Base-by-base conservation (phyloP, 2,329 filamentous ascomycete genomes). In the Thermoascus crustaceus region DNA sequence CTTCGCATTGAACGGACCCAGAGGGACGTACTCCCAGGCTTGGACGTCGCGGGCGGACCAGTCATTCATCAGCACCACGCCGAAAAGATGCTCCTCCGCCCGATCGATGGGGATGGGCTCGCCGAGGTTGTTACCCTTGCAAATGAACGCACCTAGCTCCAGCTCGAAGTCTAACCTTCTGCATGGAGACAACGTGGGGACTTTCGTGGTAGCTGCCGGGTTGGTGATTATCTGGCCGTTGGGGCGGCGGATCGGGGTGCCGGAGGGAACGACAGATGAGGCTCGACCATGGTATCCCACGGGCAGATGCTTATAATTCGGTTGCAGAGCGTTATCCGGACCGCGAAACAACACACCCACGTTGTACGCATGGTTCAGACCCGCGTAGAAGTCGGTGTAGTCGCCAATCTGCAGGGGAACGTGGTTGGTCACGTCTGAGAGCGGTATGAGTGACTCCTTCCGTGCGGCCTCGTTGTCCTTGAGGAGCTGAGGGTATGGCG, bases 21-120 rank as follows among this genome's bases (percentile, higher is more conserved):
- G 64, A 0, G 85, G 85, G 6, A 88, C 72, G 47, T 88, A 88
- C 59, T 93, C 85, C 83, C 83, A 91, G 0, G 74, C 73, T 55
- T 93, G 85, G 32, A 91, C 80, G 48, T 91, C 85, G 43, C 85
- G 69, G 4, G 85, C 85, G 36, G 80, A 85, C 85, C 85, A 93
- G 60, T 93, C 85, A 48, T 93, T 93, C 69, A 93, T 74, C 38
- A 93, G 61, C 0, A 91, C 85, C 17, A 85, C 70, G 9, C 85
- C 85, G 52, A 91, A 91, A 18, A 93, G 70, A 49, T 78, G 71
- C 11, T 84, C 73, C 35, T 80, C 76, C 0, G 85, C 85, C 29
- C 80, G 64, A 2, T 66, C 61, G 14, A 88, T 72, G 1, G 67
- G 60, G 13, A 91, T 69, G 0, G 77, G 72, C 35, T 72, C 63